Evolutionary conservation across 345 rosid genomes (phyloP).

Genomic region (Lepidium aucheri): DNA sequence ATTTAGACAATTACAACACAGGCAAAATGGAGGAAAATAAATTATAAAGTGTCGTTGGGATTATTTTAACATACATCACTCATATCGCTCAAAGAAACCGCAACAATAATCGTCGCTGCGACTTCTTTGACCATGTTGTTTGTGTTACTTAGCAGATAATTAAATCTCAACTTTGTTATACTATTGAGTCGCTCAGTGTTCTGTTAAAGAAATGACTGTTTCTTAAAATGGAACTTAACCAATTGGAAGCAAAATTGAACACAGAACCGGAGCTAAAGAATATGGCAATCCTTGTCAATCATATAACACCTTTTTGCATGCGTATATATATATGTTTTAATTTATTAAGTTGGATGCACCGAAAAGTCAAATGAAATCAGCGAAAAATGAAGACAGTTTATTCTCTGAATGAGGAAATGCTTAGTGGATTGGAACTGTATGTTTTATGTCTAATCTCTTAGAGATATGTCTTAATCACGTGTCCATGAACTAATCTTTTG

Average conservation of each 20-base stretch:
- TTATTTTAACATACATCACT: too few species aligned
- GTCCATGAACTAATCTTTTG: background rate
- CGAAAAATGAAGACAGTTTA: background rate
- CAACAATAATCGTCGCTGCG: too few species aligned
- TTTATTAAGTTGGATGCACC: background rate
- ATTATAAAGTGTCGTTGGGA: too few species aligned
- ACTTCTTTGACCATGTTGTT: too few species aligned
- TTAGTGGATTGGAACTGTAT: conserved; percentile 15
- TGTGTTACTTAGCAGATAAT: too few species aligned
- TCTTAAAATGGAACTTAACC: background rate
- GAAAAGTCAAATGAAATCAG: background rate
- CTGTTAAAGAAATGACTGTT: too few species aligned
- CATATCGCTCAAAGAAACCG: too few species aligned
- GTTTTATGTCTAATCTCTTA: background rate
- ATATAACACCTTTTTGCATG: background rate
- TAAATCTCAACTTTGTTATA: too few species aligned
- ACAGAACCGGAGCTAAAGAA: background rate
- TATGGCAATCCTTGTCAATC: background rate
- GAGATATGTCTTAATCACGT: background rate
- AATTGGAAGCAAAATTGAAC: background rate
- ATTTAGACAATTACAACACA: too few species aligned
- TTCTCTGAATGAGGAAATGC: background rate
- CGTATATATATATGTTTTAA: too few species aligned
- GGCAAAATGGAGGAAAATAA: too few species aligned
- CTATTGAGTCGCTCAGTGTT: too few species aligned